Evolutionary conservation across 2,329 filamentous ascomycete species (phyloP), one percentile per base, ranked within the genome.

Genomic region (Neoscytalidium dimidiatum): DNA sequence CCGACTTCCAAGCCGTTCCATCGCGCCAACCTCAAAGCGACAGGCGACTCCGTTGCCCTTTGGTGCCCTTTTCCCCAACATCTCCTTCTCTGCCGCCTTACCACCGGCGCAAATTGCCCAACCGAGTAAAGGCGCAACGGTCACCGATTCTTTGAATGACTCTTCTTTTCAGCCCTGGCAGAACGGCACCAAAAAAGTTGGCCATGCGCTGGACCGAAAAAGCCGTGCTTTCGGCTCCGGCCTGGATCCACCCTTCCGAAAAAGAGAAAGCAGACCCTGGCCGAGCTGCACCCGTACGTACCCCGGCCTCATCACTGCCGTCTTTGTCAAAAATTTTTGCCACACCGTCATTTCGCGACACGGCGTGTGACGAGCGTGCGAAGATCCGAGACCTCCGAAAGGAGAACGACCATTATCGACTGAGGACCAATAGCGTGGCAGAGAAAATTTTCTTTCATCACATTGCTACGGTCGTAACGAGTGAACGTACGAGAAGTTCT

Each of bases 281-380:
- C 3, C 38, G 38, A 41, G 38, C 38, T 41, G 5, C n/a, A 5
- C 7, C 38, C 38, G 38, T 41, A 41, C 38, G 26, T 21, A 46
- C 38, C 38, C 26, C 41, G 26, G 41, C 26, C 33, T 28, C 28
- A 52, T 21, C 49, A n/a, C 2, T 51, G 28, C 48, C 26, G 14
- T 8, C 8, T 48, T 28, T 28, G 44, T 48, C 21, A 21, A 13
- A 17, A 13, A n/a, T 26, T n/a, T 60, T 60, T 60, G 56, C 56
- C 56, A 60, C 56, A 60, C 56, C 41, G 56, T 60, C 38, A 60
- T 60, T 60, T 60, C 56, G 28, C 56, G 38, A 56, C 51, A 56
- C 31, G 51, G 31, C 4, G 31, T 41, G 29, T 33, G 49, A n/a
- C n/a, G n/a, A n/a, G n/a, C n/a, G n/a, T n/a, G n/a, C n/a, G n/a